Evolutionary conservation across 2,329 filamentous ascomycete genomes (phyloP), one percentile per base, ranked within the genome.

Genomic region (Thelonectria rubi): DNA sequence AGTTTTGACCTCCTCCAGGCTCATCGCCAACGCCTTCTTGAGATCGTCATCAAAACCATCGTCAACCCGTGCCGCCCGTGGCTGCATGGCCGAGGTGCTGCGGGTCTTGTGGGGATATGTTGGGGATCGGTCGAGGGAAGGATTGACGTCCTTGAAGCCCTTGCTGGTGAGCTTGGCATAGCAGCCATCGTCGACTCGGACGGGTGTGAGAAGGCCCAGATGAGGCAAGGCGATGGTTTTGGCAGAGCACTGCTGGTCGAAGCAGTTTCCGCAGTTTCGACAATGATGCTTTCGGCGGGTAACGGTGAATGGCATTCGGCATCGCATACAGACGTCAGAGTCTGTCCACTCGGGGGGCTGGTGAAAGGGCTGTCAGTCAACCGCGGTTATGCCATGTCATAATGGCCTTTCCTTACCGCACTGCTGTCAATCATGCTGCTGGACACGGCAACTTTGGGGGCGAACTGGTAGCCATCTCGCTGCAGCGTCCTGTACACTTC

Each of bases 221-320:
- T 98, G 95, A 14, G 95, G 94, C 15, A 99, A 82, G 5, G 95
- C 90, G 42, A 97, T 85, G 20, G 86, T 88, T 80, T 98, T 98
- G 81, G 88, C 90, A 14, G 94, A 98, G 75, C 95, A 99, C 71
- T 95, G 90, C 66, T 94, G 93, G 74, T 97, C 96, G 76, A 99
- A 99, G 72, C 97, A 95, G 77, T 95, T 97, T 53, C 95, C 95
- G 73, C 95, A 99, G 77, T 99, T 99, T 67, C 95, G 89, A 74
- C 95, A 99, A 77, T 99, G 95, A 75, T 99, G 95, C 76, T 98
- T 99, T 73, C 95, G 90, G 77, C 99, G 99, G 58, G 94, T 99
- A 74, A 99, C 97, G 49, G 93, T 97, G 72, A 99, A 99, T 17
- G 93, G 80, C 12, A 94, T 97, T 69, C 95, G 89, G 77, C 95